Evolutionary conservation across 1,284 basidiomycete genomes (phyloP).

Genomic region (Ganoderma boninense): DNA sequence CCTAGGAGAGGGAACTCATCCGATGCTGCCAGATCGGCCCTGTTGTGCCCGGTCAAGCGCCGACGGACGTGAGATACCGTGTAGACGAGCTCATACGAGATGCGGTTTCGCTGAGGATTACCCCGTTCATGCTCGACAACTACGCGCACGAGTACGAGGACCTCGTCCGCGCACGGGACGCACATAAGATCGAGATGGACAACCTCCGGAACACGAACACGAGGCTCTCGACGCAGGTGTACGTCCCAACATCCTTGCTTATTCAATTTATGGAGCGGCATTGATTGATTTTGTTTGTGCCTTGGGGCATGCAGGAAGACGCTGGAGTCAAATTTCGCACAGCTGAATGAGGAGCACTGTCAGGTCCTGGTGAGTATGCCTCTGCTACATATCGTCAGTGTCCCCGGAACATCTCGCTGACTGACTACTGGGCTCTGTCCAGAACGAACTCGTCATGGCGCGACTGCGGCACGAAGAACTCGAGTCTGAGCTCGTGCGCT

Average conservation of each 20-base stretch:
- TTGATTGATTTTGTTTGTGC: background rate
- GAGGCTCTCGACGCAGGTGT: slow-evolving; percentile 82
- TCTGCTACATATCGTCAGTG: too few relatives aligned
- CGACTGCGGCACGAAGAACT: slow-evolving; percentile 90
- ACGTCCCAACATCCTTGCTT: slow-evolving; percentile 1
- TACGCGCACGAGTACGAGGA: slow-evolving; percentile 92
- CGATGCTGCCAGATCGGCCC: slow-evolving; percentile 38
- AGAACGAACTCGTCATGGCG: slow-evolving; percentile 91
- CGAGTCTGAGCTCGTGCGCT: slow-evolving; percentile 90
- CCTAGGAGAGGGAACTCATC: background rate
- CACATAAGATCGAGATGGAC: slow-evolving; percentile 85
- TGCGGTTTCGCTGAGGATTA: slow-evolving; percentile 84
- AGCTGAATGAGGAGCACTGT: slow-evolving; percentile 84
- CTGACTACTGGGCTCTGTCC: slow-evolving; percentile 31
- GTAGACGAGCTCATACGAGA: slow-evolving; percentile 88
- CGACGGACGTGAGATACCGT: slow-evolving; percentile 54
- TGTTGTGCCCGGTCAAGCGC: slow-evolving; percentile 35
- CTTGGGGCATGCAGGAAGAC: slow-evolving; percentile 62
- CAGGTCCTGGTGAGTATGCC: slow-evolving; percentile 65
- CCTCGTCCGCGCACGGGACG: slow-evolving; percentile 69
- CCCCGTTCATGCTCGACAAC: slow-evolving; percentile 91
- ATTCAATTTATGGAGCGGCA: background rate
- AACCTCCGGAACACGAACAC: slow-evolving; percentile 82
- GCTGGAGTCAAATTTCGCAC: slow-evolving; percentile 80
- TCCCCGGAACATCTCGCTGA: background rate